Evolutionary conservation across 306 rosid genomes (phyloP), one percentile per base, ranked within the genome.

Genomic region (Pyrus betulifolia): DNA sequence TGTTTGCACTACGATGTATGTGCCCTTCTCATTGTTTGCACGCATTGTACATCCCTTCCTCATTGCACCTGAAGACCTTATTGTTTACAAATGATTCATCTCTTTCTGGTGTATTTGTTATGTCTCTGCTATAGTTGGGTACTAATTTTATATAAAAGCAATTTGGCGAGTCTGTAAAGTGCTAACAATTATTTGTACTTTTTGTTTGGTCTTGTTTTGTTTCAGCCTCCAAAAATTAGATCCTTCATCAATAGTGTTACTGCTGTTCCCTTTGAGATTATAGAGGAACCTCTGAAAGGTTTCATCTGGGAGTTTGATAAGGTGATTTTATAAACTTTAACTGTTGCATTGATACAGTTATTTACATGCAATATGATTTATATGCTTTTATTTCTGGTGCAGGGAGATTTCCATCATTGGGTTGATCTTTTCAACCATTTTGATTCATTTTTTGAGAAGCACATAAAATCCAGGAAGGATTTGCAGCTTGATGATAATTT

Each of bases 361-460:
- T 67, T 64, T 58, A n/a, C 68, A 81, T 74, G 69, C 72, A 44
- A 52, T 72, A 81, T 82, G 67, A 72, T 79, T 89, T 74, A 84
- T 76, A 65, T 81, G 58, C 71, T 38, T 59, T 40, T 82, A 68
- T 84, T 64, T 79, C 71, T 76, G 77, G 44, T 61, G 80, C 99
- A 96, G 99, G 99, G 99, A 74, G 98, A 96, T 85, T 92, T 96
- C 83, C 97, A 92, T 93, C 99, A 96, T 84, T 96, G 99, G 99
- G 96, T 88, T 80, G 98, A 92, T 83, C 91, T 96, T 74, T 92
- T 92, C 78, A 92, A 89, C 77, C 98, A 96, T 87, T 96, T 96
- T 79, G 99, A 96, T 85, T 88, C 99, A 70, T 96, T 80, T 87
- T 96, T 96, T 87, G 98, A 96, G 93, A 96, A 91, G 91, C 88